phyloP scores from a whole-genome alignment of 495 filamentous ascomycete species.

The Penicillium riverlandense region DNA sequence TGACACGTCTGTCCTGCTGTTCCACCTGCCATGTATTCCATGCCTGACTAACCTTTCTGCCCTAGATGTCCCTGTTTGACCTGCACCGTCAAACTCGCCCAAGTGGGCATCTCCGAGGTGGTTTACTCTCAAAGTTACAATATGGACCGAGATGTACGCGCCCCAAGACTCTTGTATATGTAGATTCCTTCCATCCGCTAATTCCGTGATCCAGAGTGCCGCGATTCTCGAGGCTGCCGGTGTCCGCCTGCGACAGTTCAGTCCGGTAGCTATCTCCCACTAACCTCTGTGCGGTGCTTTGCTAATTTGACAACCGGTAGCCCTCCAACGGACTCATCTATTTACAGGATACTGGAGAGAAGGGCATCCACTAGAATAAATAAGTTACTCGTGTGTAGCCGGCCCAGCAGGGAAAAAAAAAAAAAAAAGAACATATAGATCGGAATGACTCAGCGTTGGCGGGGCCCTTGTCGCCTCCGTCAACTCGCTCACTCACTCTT shows the following conservation, averaged over 20 bases:
- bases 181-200: background rate
- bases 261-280: conserved; percentile 50
- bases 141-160: conserved; percentile 66
- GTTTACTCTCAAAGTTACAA: conserved; percentile 90
- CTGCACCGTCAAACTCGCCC: conserved; percentile 96
- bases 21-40: background rate
- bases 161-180: background rate
- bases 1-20: conserved; percentile 55
- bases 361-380: background rate
- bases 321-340: conserved; percentile 43
- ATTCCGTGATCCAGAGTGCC: conserved; percentile 49
- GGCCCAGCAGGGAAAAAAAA: conserved; percentile 25
- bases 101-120: conserved; percentile 91
- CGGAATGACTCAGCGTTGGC: conserved; percentile 25
- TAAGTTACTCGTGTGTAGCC: background rate
- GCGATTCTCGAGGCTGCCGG: conserved; percentile 68
- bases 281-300: background rate
- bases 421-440: conserved; percentile 6
- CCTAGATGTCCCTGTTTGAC: conserved; percentile 84
- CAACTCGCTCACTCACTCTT: background rate
- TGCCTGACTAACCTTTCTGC: background rate
- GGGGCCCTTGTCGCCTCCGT: conserved; percentile 12
- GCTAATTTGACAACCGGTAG: conserved; percentile 17
- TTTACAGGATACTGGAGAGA: conserved; percentile 18
- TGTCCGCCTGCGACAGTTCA: conserved; percentile 73